A percentile compares a stretch with the other conserved stretches of the same genome.
phyloP scores from a whole-genome alignment of 768 basidiomycete species.

The Favolaschia claudopus region DNA sequence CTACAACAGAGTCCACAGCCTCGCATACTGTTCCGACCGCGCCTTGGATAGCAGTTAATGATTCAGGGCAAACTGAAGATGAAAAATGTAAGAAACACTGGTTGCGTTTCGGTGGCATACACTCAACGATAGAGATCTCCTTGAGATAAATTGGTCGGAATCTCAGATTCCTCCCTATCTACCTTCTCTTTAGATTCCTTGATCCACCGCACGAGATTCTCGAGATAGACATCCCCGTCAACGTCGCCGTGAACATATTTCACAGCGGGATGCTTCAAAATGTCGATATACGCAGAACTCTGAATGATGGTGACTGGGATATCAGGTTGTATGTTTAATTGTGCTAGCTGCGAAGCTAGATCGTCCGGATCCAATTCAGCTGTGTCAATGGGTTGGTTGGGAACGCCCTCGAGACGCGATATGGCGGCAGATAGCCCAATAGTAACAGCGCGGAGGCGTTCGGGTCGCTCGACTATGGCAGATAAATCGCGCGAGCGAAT shows the following conservation, averaged over 20 bases:
- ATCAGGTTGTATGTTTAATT: constrained; percentile 45
- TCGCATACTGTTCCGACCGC: constrained; percentile 87
- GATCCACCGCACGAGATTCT: constrained; percentile 67
- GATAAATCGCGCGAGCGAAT: constrained; percentile 81
- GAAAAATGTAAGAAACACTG: background rate
- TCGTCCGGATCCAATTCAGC: constrained; percentile 42
- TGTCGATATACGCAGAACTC: constrained; percentile 60
- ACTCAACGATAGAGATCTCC: constrained; percentile 82
- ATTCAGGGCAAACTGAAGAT: constrained; percentile 74
- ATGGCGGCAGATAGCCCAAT: constrained; percentile 83
- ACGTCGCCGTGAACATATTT: constrained; percentile 80
- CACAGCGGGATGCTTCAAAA: constrained; percentile 68
- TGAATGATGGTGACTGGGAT: constrained; percentile 54
- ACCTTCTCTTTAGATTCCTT: constrained; percentile 69
- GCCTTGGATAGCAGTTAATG: constrained; percentile 80
- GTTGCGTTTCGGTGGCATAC: background rate
- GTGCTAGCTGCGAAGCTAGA: constrained; percentile 54
- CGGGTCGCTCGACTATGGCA: constrained; percentile 87
- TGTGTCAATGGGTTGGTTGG: background rate
- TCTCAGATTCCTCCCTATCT: constrained; percentile 70
- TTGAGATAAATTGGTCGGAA: constrained; percentile 74
- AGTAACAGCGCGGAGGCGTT: constrained; percentile 85
- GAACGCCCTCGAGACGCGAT: constrained; percentile 66
- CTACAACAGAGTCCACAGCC: constrained; percentile 77
- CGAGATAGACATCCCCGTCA: constrained; percentile 70